Conservation (phyloP, 305 asterid species). For the Fraxinus platypoda region DNA sequence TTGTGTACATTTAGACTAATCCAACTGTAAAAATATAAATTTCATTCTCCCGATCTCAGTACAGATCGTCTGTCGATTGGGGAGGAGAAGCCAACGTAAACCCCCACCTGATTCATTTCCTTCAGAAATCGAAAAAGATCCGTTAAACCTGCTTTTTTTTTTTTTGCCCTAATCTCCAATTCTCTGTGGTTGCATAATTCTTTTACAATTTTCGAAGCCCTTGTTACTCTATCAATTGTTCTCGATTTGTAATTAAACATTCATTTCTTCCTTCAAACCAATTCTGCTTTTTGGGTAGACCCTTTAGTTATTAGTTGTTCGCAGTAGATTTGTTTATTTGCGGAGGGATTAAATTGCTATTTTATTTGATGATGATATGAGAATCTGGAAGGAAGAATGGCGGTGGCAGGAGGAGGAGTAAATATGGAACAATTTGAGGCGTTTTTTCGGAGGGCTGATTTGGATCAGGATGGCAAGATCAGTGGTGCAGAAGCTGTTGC, state of each 20-base stretch:
- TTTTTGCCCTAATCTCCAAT: not conserved
- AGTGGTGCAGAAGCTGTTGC: slow-evolving; percentile 87
- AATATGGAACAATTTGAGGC: slow-evolving; percentile 71
- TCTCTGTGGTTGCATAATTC: not conserved
- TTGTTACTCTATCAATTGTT: not conserved
- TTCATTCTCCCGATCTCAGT: not conserved
- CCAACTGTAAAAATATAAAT: not conserved
- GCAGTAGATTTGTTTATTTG: not conserved
- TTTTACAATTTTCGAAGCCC: not conserved
- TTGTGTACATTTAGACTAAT: no score
- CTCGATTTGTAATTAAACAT: not conserved
- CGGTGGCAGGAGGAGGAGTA: slow-evolving; percentile 29
- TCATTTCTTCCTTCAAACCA: not conserved
- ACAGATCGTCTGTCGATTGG: not conserved
- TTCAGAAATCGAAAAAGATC: not conserved
- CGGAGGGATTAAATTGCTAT: not conserved
- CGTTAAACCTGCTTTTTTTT: not conserved
- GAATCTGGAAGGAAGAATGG: slow-evolving; percentile 15
- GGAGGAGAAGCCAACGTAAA: not conserved
- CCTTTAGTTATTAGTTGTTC: not conserved
- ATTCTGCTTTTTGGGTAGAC: not conserved
- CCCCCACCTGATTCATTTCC: not conserved
- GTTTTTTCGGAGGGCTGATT: slow-evolving; percentile 74
- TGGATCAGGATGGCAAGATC: slow-evolving; percentile 88
- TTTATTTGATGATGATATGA: slow-evolving; percentile 1